Percentiles rank a stretch among this genome's conserved stretches.
Conservation (phyloP, 2,329 filamentous ascomycete species). For the Scopulariopsis brevicaulis region DNA sequence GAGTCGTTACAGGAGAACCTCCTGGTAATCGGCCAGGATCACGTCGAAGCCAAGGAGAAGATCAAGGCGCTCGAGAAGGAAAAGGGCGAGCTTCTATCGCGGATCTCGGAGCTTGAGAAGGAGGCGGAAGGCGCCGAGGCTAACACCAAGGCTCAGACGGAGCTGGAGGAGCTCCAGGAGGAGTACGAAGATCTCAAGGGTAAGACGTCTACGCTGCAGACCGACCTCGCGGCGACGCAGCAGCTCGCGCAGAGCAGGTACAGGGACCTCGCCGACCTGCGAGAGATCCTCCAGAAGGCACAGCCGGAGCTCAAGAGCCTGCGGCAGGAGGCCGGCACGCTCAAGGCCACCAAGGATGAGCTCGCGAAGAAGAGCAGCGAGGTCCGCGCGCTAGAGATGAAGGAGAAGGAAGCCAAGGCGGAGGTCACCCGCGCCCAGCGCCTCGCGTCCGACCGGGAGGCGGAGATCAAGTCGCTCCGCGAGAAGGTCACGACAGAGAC, state of each 20-base stretch:
- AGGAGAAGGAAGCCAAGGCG: slow-evolving; percentile 68
- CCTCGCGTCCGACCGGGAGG: slow-evolving; percentile 60
- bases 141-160: slow-evolving; percentile 43
- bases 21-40: slow-evolving; percentile 67
- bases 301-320: slow-evolving; percentile 77
- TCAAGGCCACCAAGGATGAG: slow-evolving; percentile 68
- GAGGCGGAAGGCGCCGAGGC: slow-evolving; percentile 25
- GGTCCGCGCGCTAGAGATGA: slow-evolving; percentile 65
- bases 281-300: slow-evolving; percentile 69
- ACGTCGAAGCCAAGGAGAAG: slow-evolving; percentile 72
- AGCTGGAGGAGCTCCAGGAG: slow-evolving; percentile 42
- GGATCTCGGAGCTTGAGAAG: slow-evolving; percentile 37
- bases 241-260: slow-evolving; percentile 78
- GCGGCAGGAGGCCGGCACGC: slow-evolving; percentile 61
- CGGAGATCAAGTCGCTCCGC: slow-evolving; percentile 65
- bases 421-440: slow-evolving; percentile 63
- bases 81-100: slow-evolving; percentile 60
- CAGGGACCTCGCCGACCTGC: slow-evolving; percentile 74
- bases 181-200: slow-evolving; percentile 59
- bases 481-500: slow-evolving; percentile 70
- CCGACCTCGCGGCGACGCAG: slow-evolving; percentile 75
- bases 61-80: slow-evolving; percentile 60
- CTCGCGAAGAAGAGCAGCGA: slow-evolving; percentile 47
- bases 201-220: slow-evolving; percentile 60
- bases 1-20: slow-evolving; percentile 74